Base-by-base conservation (phyloP, 306 rosid genomes). In the Ceratonia siliqua region DNA sequence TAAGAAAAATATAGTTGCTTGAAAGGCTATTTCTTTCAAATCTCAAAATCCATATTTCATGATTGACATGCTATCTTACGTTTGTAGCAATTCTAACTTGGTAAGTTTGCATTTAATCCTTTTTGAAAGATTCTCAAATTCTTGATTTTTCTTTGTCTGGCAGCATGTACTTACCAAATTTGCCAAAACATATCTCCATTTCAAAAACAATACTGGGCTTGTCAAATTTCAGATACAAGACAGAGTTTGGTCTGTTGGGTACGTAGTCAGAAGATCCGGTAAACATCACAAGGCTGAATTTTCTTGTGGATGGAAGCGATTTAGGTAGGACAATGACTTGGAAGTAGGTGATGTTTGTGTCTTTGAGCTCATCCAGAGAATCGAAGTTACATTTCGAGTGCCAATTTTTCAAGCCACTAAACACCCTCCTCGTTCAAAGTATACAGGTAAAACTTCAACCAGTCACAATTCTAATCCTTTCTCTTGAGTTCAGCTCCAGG, bases 301-400 rank as follows among this genome's bases (percentile, higher is more conserved):
- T 58, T 35, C 5, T n/a, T 0, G 18, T 39, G 88, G 89, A 20
- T 89, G 91, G 91, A 65, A 8, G n/a, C 14, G 1, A 18, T 86
- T 89, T 76, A 20, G 6, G 8, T 22, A 24, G 43, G 76, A 59
- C 22, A 80, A 74, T 67, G 36, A 49, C 33, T 59, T 80, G 72
- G 50, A 68, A 27, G 73, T 61, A 2, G 80, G 80, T 4, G 72
- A 74, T 74, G 76, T 5, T 53, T 72, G 66, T 8, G 52, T 35
- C 7, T 70, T 70, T 36, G 75, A 13, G 75, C 63, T 70, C 14
- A 14, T 18, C 14, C 7, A 52, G 22, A 70, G 32, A 41, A 53
- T 12, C 30, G 8, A 13, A 6, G 22, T n/a, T 36, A 30, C 66
- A 48, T 21, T 68, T 33, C 57, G 1, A 52, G 59, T 68, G 14